Evolutionary conservation across 2,329 filamentous ascomycete genomes (phyloP), one percentile per base, ranked within the genome.

Genomic region (Beauveria medogensis): DNA sequence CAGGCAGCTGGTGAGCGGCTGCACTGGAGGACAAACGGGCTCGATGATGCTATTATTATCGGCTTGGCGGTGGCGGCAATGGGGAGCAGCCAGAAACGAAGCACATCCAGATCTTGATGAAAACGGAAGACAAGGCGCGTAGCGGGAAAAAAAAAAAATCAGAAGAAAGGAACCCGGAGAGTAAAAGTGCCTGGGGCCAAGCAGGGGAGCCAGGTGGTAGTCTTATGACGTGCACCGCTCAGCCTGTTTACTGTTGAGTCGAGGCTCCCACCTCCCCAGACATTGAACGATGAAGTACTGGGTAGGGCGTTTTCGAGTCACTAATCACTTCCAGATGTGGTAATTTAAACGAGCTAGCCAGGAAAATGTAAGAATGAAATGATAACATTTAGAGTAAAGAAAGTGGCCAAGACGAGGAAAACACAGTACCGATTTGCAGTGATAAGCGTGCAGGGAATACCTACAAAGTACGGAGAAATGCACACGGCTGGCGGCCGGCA

Each of bases 221-320:
- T 60, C 58, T 60, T 60, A 60, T 60, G 58, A 60, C 58, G 58
- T 55, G 51, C 58, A 54, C 46, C 24, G 57, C 47, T 26, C 30
- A 60, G 58, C 58, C 58, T 50, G 51, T 40, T 55, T 9, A 7
- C 30, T 2, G 53, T 46, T 37, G 47, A 59, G 56, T 52, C 40
- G n/a, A 44, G 56, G 12, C 37, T 37, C 12, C 34, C 34, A 37
- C 24, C 37, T 26, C 24, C 12, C n/a, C 14, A 24, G 48, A 40
- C 48, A 40, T 46, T 24, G 40, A 59, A 18, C 16, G 16, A 37
- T 6, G 14, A 37, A 37, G 34, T 37, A 37, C 12, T 37, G 16
- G 12, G 14, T 37, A 37, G 12, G 12, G 14, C 34, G 34, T 37
- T 16, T 16, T 14, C 34, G 5, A 37, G 34, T 37, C 34, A 37